Evolutionary conservation across 108 stramenopile genomes (phyloP), one percentile per base, ranked within the genome.

Genomic region (Seminavis robusta): DNA sequence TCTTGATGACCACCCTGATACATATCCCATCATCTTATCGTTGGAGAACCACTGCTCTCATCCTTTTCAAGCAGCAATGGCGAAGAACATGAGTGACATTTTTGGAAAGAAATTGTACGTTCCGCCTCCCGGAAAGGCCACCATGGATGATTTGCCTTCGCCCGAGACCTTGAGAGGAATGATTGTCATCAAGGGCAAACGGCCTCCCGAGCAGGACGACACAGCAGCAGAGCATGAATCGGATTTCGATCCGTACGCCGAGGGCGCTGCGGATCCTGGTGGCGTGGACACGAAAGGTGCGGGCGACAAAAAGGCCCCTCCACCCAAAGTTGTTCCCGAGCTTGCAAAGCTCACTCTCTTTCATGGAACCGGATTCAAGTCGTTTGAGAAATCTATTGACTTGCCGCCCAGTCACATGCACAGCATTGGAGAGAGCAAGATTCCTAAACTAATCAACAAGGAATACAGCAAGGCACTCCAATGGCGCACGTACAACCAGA

Each of bases 41-140:
- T 47, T 99, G 31, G 98, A 99, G 65, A 97, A 97, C 75, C 96
- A 99, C 67, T 99, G 98, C 73, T 69, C 74, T 21, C 61, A 70
- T 37, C 47, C 73, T 2, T 90, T 72, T 61, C 98, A 99, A 71
- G 33, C 61, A 67, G 65, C 45, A 42, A 95, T 96, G 85, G 95
- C 94, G 4, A 33, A 47, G 6, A 65, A 71, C n/a, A 62, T 92
- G 33, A 63, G 58, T 30, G 38, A 59, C 5, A 71, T 76, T 16
- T 72, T 98, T 29, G 90, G 86, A 15, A 56, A 80, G 19, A 56
- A 40, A 24, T 60, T 98, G 32, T 90, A 69, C 41, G 39, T 84
- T 16, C 90, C 94, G 27, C 34, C 61, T 4, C 8, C n/a, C 1
- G 20, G 36, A n/a, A 26, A n/a, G 4, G 17, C 42, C 2, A 21